Percentiles rank a stretch among this genome's conserved stretches.
Evolutionary conservation across 768 basidiomycete species (phyloP).

Genomic region (Naganishia randhawae): DNA sequence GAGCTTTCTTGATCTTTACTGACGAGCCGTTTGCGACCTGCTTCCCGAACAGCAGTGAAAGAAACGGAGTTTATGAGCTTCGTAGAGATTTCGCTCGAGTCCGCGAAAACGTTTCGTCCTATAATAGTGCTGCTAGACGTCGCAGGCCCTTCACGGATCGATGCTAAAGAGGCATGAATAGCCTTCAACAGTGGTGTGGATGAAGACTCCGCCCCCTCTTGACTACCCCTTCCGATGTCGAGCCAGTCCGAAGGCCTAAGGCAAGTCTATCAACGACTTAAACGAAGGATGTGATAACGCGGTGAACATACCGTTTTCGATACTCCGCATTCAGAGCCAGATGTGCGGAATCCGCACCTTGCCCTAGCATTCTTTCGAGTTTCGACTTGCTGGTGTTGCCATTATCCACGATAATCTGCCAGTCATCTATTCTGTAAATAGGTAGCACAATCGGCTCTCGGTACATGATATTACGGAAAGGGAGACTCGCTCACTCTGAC

Average conservation of each 20-base stretch:
- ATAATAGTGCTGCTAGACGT: not conserved
- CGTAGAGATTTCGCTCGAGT: not conserved
- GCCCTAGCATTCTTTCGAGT: slow-evolving; percentile 1
- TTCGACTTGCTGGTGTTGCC: slow-evolving; percentile 6
- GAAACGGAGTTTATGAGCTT: slow-evolving; percentile 7
- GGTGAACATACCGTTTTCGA: slow-evolving; percentile 2
- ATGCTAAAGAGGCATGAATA: not conserved
- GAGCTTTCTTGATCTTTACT: not conserved
- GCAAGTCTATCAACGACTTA: no score
- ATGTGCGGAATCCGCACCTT: slow-evolving; percentile 14
- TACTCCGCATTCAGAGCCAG: slow-evolving; percentile 5
- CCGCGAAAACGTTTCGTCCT: not conserved
- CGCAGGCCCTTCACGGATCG: not conserved
- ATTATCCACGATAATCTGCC: not conserved
- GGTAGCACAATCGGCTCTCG: not conserved
- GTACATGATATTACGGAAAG: not conserved
- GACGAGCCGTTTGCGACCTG: not conserved
- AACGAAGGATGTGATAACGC: not conserved
- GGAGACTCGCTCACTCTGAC: not conserved
- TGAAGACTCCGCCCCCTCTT: not conserved
- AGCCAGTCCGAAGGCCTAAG: not conserved
- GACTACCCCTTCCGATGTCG: not conserved
- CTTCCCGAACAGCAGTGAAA: slow-evolving; percentile 1
- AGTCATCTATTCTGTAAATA: not conserved
- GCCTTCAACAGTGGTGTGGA: not conserved